These are phyloP conservation scores for Globisporangium parvum DNA, from an alignment of 352 stramenopile species.

Conservation along the genomic window DNA sequence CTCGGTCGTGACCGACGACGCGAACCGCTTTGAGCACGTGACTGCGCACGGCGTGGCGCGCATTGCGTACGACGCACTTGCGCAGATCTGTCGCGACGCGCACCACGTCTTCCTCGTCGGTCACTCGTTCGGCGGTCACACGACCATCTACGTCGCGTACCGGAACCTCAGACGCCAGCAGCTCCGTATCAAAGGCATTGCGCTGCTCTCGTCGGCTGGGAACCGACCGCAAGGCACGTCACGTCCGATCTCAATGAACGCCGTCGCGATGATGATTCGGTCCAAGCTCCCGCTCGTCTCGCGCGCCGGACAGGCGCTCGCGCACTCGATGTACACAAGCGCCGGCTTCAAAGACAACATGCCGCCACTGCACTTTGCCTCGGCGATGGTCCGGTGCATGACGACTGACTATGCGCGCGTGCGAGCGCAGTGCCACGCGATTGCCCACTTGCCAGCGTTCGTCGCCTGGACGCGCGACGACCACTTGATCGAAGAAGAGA, in stretches of 20 bases:
- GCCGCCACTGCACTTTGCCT: constrained; percentile 14
- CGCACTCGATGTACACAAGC: constrained; percentile 14
- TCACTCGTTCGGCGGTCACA: constrained; percentile 62
- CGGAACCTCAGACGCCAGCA: constrained; percentile 12
- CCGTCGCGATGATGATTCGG: constrained; percentile 13
- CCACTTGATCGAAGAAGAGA: constrained; percentile 49
- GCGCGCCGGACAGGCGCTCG: constrained; percentile 3
- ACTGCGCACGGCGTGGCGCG: constrained; percentile 11
- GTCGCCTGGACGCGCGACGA: constrained; percentile 46
- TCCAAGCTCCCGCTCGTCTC: constrained; percentile 14
- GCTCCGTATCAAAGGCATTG: constrained; percentile 21
- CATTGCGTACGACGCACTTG: constrained; percentile 20
- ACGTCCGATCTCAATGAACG: constrained; percentile 10
- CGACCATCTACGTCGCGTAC: constrained; percentile 35
- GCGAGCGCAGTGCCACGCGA: constrained; percentile 17
- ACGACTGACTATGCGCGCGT: constrained; percentile 32
- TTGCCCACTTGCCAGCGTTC: constrained; percentile 25
- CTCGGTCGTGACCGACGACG: constrained; percentile 16
- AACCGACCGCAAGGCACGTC: constrained; percentile 17
- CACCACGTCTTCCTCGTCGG: constrained; percentile 46
- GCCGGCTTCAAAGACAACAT: constrained; percentile 17
- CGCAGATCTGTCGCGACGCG: constrained; percentile 14
- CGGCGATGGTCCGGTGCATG: constrained; percentile 23
- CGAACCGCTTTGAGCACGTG: constrained; percentile 19
- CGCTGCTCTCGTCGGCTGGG: constrained; percentile 23